Evolutionary conservation across 2,329 filamentous ascomycete species (phyloP), one percentile per base, ranked within the genome.

Genomic region (Cercospora sojina): DNA sequence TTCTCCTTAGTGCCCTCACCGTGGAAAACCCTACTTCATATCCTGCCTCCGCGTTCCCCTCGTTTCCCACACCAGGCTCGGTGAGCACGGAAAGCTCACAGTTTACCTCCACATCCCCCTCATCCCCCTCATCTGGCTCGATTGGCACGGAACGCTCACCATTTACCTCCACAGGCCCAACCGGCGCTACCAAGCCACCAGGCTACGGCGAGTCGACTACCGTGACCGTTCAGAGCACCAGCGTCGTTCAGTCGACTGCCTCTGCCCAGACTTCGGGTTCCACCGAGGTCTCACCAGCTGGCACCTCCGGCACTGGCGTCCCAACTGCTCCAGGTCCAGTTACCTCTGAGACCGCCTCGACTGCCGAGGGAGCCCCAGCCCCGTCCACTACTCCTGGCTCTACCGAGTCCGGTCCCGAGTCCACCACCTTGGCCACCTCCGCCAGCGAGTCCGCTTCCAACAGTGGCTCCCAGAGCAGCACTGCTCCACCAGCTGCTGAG

Each of bases 361-460:
- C 38, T 64, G 67, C 53, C 59, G 65, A 61, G 43, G 64, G 32
- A 58, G 55, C 60, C 49, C 62, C 64, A 53, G 61, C 56, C 53
- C 56, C 65, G 7, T 41, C 60, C 43, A 27, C 41, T n/a, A 20
- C 38, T 53, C 27, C 64, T 31, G 38, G 60, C 25, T 56, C 58
- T 56, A 64, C 59, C 64, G 67, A 67, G 43, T 66, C 64, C 57
- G 61, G 63, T 31, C 62, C 69, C 43, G 62, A 51, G 57, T 61
- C 70, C 18, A 67, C 70, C 41, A 65, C 68, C 49, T 63, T 67
- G 47, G 64, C 64, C 61, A 73, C 66, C 58, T 71, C 64, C 23
- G 64, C 65, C 64, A 66, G 66, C 66, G 64, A 69, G 20, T 64
- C 66, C 23, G 59, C 65, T 49, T 53, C 67, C 61, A 67, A 62